Conservation (phyloP, 805 yeast genomes). For the Starmerella bombicola region DNA sequence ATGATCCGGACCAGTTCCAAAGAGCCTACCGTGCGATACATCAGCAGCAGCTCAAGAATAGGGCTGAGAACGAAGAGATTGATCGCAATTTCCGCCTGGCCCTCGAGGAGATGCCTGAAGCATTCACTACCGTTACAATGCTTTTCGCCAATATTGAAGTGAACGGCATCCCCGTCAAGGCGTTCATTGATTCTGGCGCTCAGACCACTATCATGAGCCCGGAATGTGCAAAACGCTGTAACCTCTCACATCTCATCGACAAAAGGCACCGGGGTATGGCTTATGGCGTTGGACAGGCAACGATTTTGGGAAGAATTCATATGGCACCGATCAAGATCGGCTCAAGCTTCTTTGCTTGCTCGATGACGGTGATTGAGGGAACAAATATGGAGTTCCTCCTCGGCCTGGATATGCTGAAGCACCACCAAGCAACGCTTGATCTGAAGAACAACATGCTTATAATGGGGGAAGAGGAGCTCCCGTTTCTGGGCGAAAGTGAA, state of each 20-base stretch:
- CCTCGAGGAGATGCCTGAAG: slow-evolving; percentile 78
- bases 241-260: slow-evolving; percentile 62
- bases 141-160: slow-evolving; percentile 65
- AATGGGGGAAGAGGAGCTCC: slow-evolving; percentile 61
- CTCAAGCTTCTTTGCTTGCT: slow-evolving; percentile 47
- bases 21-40: slow-evolving; percentile 32
- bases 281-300: slow-evolving; percentile 75
- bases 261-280: slow-evolving; percentile 71
- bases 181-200: slow-evolving; percentile 95
- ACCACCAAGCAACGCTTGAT: slow-evolving; percentile 77
- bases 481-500: slow-evolving; percentile 62
- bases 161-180: slow-evolving; percentile 71
- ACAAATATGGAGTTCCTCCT: slow-evolving; percentile 49
- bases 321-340: slow-evolving; percentile 77
- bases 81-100: slow-evolving; percentile 74
- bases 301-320: slow-evolving; percentile 74
- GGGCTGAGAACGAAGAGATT: slow-evolving; percentile 47
- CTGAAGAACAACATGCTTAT: slow-evolving; percentile 49
- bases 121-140: slow-evolving; percentile 74
- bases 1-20: slow-evolving; percentile 40
- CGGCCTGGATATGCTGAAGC: slow-evolving; percentile 81
- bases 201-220: slow-evolving; percentile 76
- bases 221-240: slow-evolving; percentile 57
- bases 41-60: slow-evolving; percentile 33
- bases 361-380: slow-evolving; percentile 57